Base-by-base conservation (phyloP, 768 basidiomycete genomes). In the Tulasnella calospora region DNA sequence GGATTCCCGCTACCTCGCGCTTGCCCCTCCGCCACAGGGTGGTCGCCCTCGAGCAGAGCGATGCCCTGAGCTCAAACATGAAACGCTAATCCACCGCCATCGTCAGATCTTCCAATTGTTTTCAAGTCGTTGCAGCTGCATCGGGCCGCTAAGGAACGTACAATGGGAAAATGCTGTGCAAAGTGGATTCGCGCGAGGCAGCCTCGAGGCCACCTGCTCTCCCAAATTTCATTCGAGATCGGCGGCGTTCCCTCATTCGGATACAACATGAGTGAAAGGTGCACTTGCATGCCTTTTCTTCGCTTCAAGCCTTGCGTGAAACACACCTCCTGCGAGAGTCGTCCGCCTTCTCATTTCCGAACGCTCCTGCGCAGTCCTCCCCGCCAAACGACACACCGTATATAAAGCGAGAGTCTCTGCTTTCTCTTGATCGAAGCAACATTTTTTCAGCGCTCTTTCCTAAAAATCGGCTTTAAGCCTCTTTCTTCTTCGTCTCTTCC, bases 261-360 rank as follows among this genome's bases (percentile, higher is more conserved):
- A 67, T 35, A 30, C 61, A 67, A 67, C 61, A 67, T 67, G 61
- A 67, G 61, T 67, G 15, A 67, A 67, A 67, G 61, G 61, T 67
- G 61, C 61, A 67, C 61, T 67, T 67, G 13, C 61, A 67, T 9
- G 61, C 61, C 61, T 33, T n/a, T 67, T 35, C 33, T 67, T 67
- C 61, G 61, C 61, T 35, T 67, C 61, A 67, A 67, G 61, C 61
- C 61, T 67, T 67, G 61, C 61, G 61, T 67, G 61, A 23, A 67
- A 67, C 61, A 12, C 61, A 67, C 61, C 61, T 67, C 61, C 33
- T 67, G 61, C 61, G 33, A 67, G 33, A 67, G 17, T 67, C 61
- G 61, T 67, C 61, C 61, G 61, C 61, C 61, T 44, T 67, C 61
- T 67, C 61, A 67, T 67, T 67, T 67, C 61, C 61, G 61, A 33